A percentile compares a stretch with the other conserved stretches of the same genome.
These are phyloP conservation scores for Sclerotinia minor DNA, from an alignment of 2,329 filamentous ascomycete species.

Conservation along the genomic window DNA sequence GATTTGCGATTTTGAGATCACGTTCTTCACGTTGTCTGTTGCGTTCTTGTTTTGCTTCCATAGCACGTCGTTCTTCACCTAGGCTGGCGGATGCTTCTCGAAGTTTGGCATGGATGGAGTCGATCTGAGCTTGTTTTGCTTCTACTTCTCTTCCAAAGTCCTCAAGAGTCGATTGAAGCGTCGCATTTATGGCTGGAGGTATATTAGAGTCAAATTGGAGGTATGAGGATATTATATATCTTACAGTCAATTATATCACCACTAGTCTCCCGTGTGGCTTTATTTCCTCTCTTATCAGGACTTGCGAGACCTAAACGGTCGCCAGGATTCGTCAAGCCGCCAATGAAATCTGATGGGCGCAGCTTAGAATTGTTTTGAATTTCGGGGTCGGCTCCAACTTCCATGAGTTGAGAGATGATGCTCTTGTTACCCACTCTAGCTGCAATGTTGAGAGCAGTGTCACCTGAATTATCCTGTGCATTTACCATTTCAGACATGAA, in stretches of 20 bases:
- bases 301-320: slow-evolving; percentile 51
- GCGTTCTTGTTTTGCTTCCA: slow-evolving; percentile 69
- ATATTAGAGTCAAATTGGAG: not conserved
- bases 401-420: slow-evolving; percentile 93
- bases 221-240: slow-evolving; percentile 42
- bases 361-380: slow-evolving; percentile 89
- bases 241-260: slow-evolving; percentile 78
- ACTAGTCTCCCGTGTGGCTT: slow-evolving; percentile 68
- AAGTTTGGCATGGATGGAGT: slow-evolving; percentile 77
- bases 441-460: slow-evolving; percentile 92
- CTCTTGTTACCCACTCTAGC: slow-evolving; percentile 89
- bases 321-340: slow-evolving; percentile 66
- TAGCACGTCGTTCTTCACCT: slow-evolving; percentile 70
- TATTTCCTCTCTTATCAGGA: slow-evolving; percentile 49
- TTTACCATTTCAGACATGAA: slow-evolving; percentile 99
- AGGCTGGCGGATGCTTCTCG: slow-evolving; percentile 78
- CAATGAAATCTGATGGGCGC: slow-evolving; percentile 78
- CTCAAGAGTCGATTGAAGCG: slow-evolving; percentile 75
- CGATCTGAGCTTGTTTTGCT: slow-evolving; percentile 79
- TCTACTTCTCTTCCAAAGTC: slow-evolving; percentile 80
- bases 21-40: slow-evolving; percentile 62
- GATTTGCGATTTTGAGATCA: slow-evolving; percentile 73
- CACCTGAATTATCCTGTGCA: slow-evolving; percentile 87
- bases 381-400: slow-evolving; percentile 90
- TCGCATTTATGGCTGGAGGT: slow-evolving; percentile 72